Base-by-base conservation (phyloP, 768 basidiomycete genomes). In the Hypholoma fasciculare region DNA sequence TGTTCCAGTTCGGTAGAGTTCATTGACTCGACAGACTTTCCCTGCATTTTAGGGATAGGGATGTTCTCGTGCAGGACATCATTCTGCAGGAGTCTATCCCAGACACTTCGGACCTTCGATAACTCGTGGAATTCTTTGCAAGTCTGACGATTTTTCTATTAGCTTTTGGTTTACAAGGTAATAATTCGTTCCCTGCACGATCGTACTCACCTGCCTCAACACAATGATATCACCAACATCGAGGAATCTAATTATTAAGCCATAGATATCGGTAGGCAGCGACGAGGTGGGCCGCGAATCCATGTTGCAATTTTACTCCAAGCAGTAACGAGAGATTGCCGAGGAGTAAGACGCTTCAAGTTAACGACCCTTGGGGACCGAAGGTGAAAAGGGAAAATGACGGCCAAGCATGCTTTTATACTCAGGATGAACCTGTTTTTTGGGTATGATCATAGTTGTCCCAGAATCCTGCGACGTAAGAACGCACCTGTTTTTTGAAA, bases 261-360 rank as follows among this genome's bases (percentile, higher is more conserved):
- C 70, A 59, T 80, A 67, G 52, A 87, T 61, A 58, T 87, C 85
- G 38, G 74, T 67, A 2, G 85, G 84, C 1, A 86, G 73, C 23
- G 65, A 54, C 23, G 57, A 34, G 13, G 64, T 68, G 19, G 49
- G 36, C 14, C 27, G 44, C n/a, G 40, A 53, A 50, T 3, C 3
- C 46, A 38, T 48, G 46, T 14, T 36, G 16, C 46, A 26, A 42
- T 38, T 13, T n/a, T 20, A 8, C 38, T 26, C 56, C 16, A 27
- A 36, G 16, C 12, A 36, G 16, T 7, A 34, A 34, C 30, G 30
- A 34, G 30, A 34, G 30, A 34, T 34, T 6, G 30, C 30, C 9
- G 30, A 6, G 30, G 9, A 34, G 6, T 42, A 12, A 42, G 16
- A 42, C 17, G 40, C 16, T 42, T 42, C 40, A 42, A 11, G 5